These are phyloP conservation scores for Colletotrichum lindemuthianum DNA, from an alignment of 2,329 filamentous ascomycete genomes.

Conservation along the genomic window DNA sequence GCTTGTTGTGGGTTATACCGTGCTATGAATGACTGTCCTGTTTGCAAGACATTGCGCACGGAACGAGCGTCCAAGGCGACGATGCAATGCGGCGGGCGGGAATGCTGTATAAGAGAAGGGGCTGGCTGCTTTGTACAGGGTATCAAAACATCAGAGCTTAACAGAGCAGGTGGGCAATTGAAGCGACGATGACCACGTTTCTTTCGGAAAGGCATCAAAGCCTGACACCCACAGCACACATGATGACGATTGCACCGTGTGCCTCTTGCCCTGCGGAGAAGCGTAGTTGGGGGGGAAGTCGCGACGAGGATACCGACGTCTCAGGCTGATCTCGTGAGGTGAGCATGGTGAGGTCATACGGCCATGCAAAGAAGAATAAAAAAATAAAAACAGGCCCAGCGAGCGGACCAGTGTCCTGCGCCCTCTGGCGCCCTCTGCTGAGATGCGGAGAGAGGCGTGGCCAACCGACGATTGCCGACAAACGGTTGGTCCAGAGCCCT, in stretches of 20 bases:
- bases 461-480: conserved; percentile 34
- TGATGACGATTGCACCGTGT: conserved; percentile 28
- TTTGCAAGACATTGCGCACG: conserved; percentile 25
- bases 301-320: conserved; percentile 32
- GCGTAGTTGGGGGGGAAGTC: conserved; percentile 1
- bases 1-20: neutral
- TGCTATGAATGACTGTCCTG: conserved; percentile 8
- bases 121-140: neutral
- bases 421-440: no score
- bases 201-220: conserved; percentile 7
- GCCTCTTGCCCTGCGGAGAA: neutral
- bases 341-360: conserved; percentile 34
- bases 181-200: conserved; percentile 19
- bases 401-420: neutral
- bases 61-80: neutral
- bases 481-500: conserved; percentile 25
- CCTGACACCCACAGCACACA: conserved; percentile 23
- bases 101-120: no score
- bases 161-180: conserved; percentile 2
- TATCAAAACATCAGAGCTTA: conserved; percentile 1
- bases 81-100: neutral
- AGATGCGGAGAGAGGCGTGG: conserved; percentile 30
- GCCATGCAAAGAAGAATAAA: conserved; percentile 11
- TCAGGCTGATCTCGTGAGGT: conserved; percentile 35
- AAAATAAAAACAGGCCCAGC: neutral